These are phyloP conservation scores for Aspergillus nidulans DNA, from an alignment of 495 filamentous ascomycete species.

Conservation along the genomic window DNA sequence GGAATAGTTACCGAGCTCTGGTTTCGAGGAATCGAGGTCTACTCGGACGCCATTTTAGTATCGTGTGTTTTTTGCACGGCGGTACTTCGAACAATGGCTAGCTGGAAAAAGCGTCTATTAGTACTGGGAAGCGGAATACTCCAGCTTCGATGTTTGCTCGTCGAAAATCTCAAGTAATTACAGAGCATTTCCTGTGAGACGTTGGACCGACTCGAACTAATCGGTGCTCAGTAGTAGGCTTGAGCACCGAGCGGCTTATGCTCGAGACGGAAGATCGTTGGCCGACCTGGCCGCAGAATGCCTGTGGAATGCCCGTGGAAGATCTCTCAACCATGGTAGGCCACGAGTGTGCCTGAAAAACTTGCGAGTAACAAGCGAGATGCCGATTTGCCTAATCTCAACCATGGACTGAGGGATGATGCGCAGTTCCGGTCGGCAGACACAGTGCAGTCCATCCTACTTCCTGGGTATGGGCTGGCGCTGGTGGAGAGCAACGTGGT, in stretches of 20 bases:
- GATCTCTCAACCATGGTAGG: too few species aligned
- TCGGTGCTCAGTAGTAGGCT: neutral
- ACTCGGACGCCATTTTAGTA: neutral
- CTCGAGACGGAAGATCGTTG: neutral
- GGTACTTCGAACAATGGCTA: neutral
- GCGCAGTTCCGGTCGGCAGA: neutral
- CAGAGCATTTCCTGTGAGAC: neutral
- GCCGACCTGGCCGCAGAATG: neutral
- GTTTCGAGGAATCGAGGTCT: neutral
- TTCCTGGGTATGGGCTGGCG: neutral
- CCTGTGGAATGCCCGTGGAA: too few species aligned
- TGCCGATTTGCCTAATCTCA: neutral
- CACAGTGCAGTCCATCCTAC: neutral
- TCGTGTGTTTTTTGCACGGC: neutral
- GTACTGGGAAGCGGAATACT: neutral
- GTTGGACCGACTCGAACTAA: neutral
- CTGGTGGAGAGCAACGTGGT: neutral
- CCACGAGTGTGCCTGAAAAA: too few species aligned
- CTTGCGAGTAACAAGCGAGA: too few species aligned
- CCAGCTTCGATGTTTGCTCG: neutral
- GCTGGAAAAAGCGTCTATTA: neutral
- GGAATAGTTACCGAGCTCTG: neutral
- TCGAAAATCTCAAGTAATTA: neutral
- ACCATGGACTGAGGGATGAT: neutral
- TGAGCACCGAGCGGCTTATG: neutral